phyloP scores from a whole-genome alignment of 306 rosid genomes.

The Nissolia schottii region DNA sequence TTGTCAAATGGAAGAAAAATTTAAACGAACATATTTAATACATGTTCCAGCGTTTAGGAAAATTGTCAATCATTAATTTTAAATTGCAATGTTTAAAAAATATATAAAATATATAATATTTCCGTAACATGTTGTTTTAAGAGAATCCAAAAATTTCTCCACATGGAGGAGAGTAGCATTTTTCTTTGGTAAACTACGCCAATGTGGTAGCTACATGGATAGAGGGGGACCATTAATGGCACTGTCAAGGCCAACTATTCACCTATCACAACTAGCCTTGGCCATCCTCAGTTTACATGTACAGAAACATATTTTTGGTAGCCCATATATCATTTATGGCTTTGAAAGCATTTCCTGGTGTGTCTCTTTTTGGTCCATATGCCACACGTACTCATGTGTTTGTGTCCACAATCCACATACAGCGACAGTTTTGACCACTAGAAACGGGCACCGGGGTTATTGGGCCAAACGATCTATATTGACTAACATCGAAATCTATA shows the following conservation, averaged over 20 bases:
- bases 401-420: constrained; percentile 27
- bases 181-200: not conserved
- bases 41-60: too few species aligned
- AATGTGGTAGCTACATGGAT: constrained; percentile 14
- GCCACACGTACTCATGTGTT: constrained; percentile 27
- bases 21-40: too few species aligned
- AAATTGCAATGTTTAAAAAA: too few species aligned
- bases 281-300: constrained; percentile 17
- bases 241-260: constrained; percentile 41
- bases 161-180: too few species aligned
- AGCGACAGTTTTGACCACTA: constrained; percentile 13
- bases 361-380: constrained; percentile 27
- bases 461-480: constrained; percentile 40
- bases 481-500: constrained; percentile 36
- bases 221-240: constrained; percentile 33
- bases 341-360: constrained; percentile 9
- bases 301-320: constrained; percentile 21
- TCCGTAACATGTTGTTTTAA: too few species aligned
- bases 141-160: too few species aligned
- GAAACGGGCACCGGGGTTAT: constrained; percentile 31
- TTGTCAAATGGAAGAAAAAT: constrained; percentile 11
- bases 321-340: constrained; percentile 5
- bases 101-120: too few species aligned
- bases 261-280: constrained; percentile 12
- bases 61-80: too few species aligned